Evolutionary conservation across 345 rosid species (phyloP).

Genomic region (Ceriops zippeliana): DNA sequence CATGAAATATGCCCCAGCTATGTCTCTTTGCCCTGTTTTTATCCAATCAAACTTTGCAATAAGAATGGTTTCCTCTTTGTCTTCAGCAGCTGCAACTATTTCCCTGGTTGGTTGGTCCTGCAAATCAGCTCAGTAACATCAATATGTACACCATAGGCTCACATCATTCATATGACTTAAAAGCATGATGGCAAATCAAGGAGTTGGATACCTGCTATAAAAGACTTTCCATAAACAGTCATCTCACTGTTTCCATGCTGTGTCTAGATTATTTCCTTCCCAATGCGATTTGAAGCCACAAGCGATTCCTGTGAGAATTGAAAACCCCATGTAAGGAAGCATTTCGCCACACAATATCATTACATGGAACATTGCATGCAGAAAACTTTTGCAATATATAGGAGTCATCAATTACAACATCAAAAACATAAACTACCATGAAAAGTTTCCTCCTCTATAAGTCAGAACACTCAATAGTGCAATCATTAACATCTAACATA

Average conservation of each 20-base stretch:
- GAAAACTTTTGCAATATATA: background rate
- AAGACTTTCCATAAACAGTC: constrained; percentile 79
- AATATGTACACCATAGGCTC: background rate
- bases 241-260: constrained; percentile 84
- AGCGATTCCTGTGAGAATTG: constrained; percentile 55
- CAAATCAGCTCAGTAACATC: constrained; percentile 10
- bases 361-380: background rate
- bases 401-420: background rate
- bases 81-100: constrained; percentile 64
- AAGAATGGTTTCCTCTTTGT: constrained; percentile 72
- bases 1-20: constrained; percentile 92
- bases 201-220: constrained; percentile 59
- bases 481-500: too few species aligned
- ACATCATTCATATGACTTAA: constrained; percentile 2
- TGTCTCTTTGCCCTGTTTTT: constrained; percentile 66
- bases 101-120: constrained; percentile 85
- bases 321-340: background rate
- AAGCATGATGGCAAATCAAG: background rate
- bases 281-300: constrained; percentile 79
- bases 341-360: background rate
- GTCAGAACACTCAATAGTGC: background rate
- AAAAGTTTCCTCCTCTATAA: background rate
- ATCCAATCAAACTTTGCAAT: constrained; percentile 72
- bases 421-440: background rate
- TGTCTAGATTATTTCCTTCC: constrained; percentile 70